Evolutionary conservation across 2,329 filamentous ascomycete genomes (phyloP).

Genomic region (Pestalotiopsis sp.): DNA sequence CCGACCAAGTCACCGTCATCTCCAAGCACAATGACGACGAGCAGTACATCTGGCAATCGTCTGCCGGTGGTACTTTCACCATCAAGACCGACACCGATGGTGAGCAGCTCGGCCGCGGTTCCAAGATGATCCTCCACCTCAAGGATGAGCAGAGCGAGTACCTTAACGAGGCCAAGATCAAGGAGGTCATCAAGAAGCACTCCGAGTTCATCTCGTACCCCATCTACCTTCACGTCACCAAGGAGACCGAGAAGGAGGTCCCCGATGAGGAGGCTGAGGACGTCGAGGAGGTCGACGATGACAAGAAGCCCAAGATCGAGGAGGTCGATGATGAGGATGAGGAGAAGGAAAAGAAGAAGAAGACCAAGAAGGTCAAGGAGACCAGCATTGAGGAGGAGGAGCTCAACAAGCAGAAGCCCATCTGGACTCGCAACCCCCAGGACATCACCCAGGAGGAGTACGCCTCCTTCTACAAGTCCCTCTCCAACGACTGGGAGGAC

Average conservation of each 20-base stretch:
- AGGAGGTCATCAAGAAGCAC: constrained; percentile 99
- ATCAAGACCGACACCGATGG: constrained; percentile 89
- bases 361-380: constrained; percentile 99
- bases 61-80: constrained; percentile 95
- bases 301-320: constrained; percentile 96
- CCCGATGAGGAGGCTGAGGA: constrained; percentile 91
- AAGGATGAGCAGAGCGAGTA: constrained; percentile 99
- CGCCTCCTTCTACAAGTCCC: constrained; percentile 99
- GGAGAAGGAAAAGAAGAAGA: constrained; percentile 86
- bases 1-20: constrained; percentile 91
- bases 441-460: constrained; percentile 98
- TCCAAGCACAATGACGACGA: constrained; percentile 99
- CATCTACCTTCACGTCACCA: constrained; percentile 99
- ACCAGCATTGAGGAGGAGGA: constrained; percentile 98
- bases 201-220: constrained; percentile 99
- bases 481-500: constrained; percentile 99
- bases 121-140: constrained; percentile 97
- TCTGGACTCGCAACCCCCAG: constrained; percentile 97
- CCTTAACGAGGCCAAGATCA: constrained; percentile 98
- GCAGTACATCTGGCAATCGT: constrained; percentile 99
- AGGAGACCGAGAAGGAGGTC: constrained; percentile 99
- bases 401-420: constrained; percentile 99
- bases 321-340: constrained; percentile 88
- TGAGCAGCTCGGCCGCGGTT: constrained; percentile 88
- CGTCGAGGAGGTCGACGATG: constrained; percentile 72